These are phyloP conservation scores for Linnemannia hyalina DNA, from an alignment of 192 early-diverging fungal genomes.

Conservation along the genomic window DNA sequence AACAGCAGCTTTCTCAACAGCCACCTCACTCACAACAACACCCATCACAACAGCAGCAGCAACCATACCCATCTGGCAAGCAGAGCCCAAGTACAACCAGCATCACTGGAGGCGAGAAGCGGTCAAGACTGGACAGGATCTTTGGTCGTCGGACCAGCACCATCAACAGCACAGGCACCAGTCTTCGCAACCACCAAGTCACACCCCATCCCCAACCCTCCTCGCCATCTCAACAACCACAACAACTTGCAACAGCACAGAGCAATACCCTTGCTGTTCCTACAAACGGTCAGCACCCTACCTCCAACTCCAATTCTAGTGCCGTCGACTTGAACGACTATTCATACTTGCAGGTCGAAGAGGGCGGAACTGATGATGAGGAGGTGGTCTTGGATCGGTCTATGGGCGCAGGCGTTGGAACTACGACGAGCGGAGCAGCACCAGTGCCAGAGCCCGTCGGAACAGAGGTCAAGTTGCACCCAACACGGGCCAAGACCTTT, in stretches of 20 bases:
- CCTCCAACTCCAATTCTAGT: conserved; percentile 16
- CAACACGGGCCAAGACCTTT: conserved; percentile 52
- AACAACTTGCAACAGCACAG: neutral
- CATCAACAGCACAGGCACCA: conserved; percentile 10
- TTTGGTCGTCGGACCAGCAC: conserved; percentile 44
- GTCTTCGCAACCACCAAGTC: conserved; percentile 27
- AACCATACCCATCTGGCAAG: conserved; percentile 8
- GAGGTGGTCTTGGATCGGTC: conserved; percentile 35
- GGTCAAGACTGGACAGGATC: conserved; percentile 33
- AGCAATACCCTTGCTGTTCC: conserved; percentile 14
- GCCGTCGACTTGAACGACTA: conserved; percentile 25
- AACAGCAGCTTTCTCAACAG: neutral
- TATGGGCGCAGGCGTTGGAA: conserved; percentile 16
- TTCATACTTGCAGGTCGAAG: conserved; percentile 34
- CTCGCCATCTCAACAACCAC: conserved; percentile 23
- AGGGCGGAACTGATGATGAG: conserved; percentile 17
- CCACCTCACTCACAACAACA: conserved; percentile 3
- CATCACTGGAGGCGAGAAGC: conserved; percentile 17
- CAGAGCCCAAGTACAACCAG: neutral
- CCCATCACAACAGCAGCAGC: neutral
- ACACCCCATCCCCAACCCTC: conserved; percentile 32
- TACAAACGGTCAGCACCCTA: conserved; percentile 5
- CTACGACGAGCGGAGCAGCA: neutral
- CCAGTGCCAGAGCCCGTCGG: conserved; percentile 10
- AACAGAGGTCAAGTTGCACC: conserved; percentile 51